These are phyloP conservation scores for Climacium dendroides DNA, from an alignment of 225 moss, liverwort and hornwort species.

Conservation along the genomic window DNA sequence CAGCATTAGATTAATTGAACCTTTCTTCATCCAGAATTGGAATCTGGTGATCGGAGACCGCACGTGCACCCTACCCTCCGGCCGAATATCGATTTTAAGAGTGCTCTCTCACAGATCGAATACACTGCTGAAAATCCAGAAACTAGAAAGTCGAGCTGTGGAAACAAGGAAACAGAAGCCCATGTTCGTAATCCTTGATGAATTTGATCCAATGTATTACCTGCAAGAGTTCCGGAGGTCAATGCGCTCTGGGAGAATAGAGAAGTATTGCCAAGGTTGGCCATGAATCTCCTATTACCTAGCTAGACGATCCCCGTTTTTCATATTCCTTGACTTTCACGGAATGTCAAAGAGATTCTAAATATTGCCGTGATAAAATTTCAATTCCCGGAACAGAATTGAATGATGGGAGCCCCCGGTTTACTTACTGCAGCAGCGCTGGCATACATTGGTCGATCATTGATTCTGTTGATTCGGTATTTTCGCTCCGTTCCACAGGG, in stretches of 20 bases:
- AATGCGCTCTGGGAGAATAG: not conserved
- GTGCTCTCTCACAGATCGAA: not conserved
- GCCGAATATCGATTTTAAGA: not conserved
- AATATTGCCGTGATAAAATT: not conserved
- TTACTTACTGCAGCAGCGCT: not conserved
- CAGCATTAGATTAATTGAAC: not conserved
- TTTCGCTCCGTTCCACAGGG: not conserved
- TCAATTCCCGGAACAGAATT: not conserved
- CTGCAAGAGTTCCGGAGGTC: not conserved
- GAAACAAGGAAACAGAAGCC: not conserved
- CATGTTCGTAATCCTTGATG: not conserved
- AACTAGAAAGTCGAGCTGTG: not conserved
- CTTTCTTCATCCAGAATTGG: no score
- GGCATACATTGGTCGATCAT: not conserved
- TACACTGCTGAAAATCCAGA: not conserved
- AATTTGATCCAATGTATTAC: not conserved
- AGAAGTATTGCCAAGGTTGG: not conserved
- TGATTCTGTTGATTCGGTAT: not conserved
- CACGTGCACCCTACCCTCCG: no score
- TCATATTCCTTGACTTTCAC: not conserved
- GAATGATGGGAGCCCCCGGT: no score
- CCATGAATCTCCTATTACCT: not conserved
- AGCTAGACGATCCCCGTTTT: not conserved
- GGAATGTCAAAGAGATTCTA: not conserved
- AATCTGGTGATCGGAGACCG: no score